phyloP scores from a whole-genome alignment of 1,284 basidiomycete species.

The Melampsora larici-populina region DNA sequence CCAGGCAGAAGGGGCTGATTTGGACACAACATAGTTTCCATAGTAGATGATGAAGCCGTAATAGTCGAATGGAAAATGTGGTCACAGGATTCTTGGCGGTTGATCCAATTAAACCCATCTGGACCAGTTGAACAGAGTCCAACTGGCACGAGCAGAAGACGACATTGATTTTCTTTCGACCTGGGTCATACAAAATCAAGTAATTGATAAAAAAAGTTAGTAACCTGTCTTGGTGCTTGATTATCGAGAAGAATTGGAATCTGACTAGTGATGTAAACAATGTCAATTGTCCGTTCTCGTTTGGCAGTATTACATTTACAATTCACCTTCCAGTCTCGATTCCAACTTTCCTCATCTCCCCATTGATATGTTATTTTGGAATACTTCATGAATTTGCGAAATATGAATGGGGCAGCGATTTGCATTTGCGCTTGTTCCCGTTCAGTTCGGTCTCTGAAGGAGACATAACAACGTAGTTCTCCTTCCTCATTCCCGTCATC shows the following conservation, averaged over 20 bases:
- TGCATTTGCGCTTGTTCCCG: too few species aligned
- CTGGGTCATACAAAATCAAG: not conserved
- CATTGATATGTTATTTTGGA: not conserved
- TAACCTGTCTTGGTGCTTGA: not conserved
- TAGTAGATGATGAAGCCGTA: slow-evolving; percentile 11
- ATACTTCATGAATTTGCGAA: slow-evolving; percentile 4
- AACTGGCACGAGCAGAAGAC: slow-evolving; percentile 4
- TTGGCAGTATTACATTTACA: not conserved
- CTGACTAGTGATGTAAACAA: not conserved
- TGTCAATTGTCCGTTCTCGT: not conserved
- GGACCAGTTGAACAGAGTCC: not conserved
- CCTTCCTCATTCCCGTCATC: too few species aligned
- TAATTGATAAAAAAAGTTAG: not conserved
- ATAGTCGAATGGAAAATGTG: slow-evolving; percentile 6
- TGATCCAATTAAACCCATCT: slow-evolving; percentile 10
- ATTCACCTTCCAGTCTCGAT: not conserved
- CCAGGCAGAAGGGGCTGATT: not conserved
- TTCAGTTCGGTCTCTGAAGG: too few species aligned
- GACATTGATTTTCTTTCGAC: not conserved
- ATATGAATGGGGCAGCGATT: not conserved
- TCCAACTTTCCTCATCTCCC: slow-evolving; percentile 4
- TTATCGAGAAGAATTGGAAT: not conserved
- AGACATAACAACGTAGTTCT: too few species aligned
- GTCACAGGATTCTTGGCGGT: not conserved
- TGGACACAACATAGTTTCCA: slow-evolving; percentile 6